A percentile compares a stretch with the other conserved stretches of the same genome.
These are phyloP conservation scores for Heterobasidion annosum DNA, from an alignment of 1,284 basidiomycete genomes.

Conservation along the genomic window DNA sequence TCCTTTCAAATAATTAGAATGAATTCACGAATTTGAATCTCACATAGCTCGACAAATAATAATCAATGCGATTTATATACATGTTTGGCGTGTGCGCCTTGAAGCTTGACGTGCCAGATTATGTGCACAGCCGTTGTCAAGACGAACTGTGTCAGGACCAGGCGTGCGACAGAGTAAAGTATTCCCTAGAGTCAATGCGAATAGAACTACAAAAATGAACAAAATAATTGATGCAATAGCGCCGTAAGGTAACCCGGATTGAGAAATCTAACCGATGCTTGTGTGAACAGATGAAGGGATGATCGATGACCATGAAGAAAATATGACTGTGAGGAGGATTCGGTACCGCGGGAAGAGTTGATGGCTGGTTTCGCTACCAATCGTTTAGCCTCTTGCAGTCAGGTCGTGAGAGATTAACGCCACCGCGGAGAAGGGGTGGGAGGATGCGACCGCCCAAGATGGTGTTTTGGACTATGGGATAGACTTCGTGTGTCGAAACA, in stretches of 20 bases:
- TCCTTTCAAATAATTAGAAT: too few species aligned
- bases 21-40: too few species aligned
- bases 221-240: not conserved
- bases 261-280: not conserved
- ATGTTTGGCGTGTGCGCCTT: too few species aligned
- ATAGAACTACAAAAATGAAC: not conserved
- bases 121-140: not conserved
- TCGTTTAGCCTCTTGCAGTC: conserved; percentile 60
- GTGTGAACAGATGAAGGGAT: not conserved
- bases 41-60: too few species aligned
- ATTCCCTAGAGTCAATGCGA: not conserved
- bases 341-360: not conserved
- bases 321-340: not conserved
- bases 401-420: conserved; percentile 64
- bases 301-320: not conserved
- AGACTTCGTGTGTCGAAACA: conserved; percentile 82
- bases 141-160: not conserved
- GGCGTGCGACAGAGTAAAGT: not conserved
- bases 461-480: conserved; percentile 81
- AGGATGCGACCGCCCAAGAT: conserved; percentile 78
- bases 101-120: too few species aligned
- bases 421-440: conserved; percentile 76
- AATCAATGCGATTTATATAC: too few species aligned
- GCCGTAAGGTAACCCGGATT: not conserved
- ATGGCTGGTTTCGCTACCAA: conserved; percentile 46